These are phyloP conservation scores for Plectosphaerella plurivora DNA, from an alignment of 2,329 filamentous ascomycete species.

Conservation along the genomic window DNA sequence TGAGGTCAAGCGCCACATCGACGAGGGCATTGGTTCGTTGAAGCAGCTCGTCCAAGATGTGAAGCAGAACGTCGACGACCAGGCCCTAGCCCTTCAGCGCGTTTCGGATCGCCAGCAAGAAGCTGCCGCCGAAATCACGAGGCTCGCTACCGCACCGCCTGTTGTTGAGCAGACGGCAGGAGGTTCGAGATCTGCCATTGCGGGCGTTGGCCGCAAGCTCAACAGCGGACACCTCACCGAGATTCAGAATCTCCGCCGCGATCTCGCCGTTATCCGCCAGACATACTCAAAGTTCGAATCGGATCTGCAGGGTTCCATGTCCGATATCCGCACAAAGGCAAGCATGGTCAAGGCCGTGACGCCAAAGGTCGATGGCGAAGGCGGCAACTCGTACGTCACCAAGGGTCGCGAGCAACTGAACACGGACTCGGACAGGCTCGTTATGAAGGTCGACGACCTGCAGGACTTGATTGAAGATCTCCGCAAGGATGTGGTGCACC, in stretches of 20 bases:
- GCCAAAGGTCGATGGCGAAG: slow-evolving; percentile 69
- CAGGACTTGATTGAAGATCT: slow-evolving; percentile 95
- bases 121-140: slow-evolving; percentile 79
- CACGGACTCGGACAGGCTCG: slow-evolving; percentile 83
- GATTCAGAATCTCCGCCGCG: slow-evolving; percentile 76
- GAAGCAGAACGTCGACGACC: slow-evolving; percentile 77
- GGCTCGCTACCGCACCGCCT: slow-evolving; percentile 43
- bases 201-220: slow-evolving; percentile 34
- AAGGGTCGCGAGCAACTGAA: slow-evolving; percentile 82
- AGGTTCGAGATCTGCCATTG: slow-evolving; percentile 25
- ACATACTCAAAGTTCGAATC: slow-evolving; percentile 89
- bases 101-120: slow-evolving; percentile 91
- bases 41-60: slow-evolving; percentile 82
- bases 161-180: slow-evolving; percentile 36
- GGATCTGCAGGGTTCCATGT: slow-evolving; percentile 86
- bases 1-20: slow-evolving; percentile 93
- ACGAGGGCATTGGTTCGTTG: slow-evolving; percentile 80
- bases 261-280: slow-evolving; percentile 87
- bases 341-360: slow-evolving; percentile 67
- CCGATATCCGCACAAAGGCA: slow-evolving; percentile 75
- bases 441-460: slow-evolving; percentile 91
- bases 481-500: slow-evolving; percentile 91
- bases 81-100: slow-evolving; percentile 74
- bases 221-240: slow-evolving; percentile 66
- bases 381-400: slow-evolving; percentile 81